phyloP scores from a whole-genome alignment of 2,329 filamentous ascomycete species.

The Orbilia javanica region DNA sequence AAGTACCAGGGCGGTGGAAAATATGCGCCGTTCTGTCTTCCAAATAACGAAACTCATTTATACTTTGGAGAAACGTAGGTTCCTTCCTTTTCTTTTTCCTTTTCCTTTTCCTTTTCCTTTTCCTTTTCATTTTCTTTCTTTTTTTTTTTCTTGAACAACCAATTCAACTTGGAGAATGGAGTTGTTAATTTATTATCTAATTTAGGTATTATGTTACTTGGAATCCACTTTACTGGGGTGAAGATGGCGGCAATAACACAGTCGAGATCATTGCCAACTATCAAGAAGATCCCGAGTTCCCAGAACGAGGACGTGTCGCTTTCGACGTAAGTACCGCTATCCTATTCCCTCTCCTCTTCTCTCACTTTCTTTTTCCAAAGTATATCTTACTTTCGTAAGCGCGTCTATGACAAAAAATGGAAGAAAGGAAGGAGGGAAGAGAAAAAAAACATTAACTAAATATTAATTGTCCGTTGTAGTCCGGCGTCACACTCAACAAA shows the following conservation, averaged over 20 bases:
- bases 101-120: neutral
- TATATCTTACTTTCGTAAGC: neutral
- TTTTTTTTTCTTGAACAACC: neutral
- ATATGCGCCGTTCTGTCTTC: slow-evolving; percentile 52
- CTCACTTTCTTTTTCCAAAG: neutral
- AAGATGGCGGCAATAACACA: slow-evolving; percentile 41
- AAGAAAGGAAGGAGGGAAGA: neutral
- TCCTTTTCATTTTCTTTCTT: neutral
- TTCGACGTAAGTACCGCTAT: slow-evolving; percentile 40
- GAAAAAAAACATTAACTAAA: neutral
- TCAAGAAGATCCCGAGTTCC: slow-evolving; percentile 8
- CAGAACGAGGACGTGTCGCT: slow-evolving; percentile 44
- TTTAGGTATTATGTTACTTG: slow-evolving; percentile 56
- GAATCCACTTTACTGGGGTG: slow-evolving; percentile 55
- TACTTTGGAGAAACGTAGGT: slow-evolving; percentile 50
- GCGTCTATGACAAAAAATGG: neutral
- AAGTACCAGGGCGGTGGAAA: slow-evolving; percentile 52
- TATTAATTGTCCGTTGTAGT: slow-evolving; percentile 35
- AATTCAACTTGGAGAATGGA: neutral
- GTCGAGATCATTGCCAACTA: slow-evolving; percentile 51
- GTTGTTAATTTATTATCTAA: neutral
- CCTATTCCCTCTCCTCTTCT: too few species aligned
- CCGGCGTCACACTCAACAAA: slow-evolving; percentile 37
- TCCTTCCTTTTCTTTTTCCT: neutral
- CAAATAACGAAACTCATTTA: slow-evolving; percentile 36